Conservation (phyloP, 2,329 filamentous ascomycete genomes). For the Cryphonectria japonica region DNA sequence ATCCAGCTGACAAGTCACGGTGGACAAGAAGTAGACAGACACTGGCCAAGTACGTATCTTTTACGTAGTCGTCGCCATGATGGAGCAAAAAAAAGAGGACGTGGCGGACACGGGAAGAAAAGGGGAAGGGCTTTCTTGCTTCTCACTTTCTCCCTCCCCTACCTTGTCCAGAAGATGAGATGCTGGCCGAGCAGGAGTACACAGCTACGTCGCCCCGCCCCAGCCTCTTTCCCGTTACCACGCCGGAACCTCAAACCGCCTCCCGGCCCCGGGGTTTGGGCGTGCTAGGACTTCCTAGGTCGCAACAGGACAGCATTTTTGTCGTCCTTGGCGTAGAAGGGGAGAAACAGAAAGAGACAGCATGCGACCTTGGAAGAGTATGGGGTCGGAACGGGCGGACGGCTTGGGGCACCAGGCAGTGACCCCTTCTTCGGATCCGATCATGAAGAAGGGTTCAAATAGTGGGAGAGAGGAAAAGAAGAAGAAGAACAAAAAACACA, state of each 20-base stretch:
- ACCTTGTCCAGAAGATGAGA: too few relatives aligned
- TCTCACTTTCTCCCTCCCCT: too few relatives aligned
- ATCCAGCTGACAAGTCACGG: neutral
- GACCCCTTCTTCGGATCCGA: neutral
- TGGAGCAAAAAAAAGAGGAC: too few relatives aligned
- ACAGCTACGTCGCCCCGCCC: too few relatives aligned
- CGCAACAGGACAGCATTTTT: neutral
- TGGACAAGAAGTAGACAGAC: neutral
- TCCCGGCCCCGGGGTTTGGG: too few relatives aligned
- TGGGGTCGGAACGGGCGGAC: neutral
- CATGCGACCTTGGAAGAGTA: neutral
- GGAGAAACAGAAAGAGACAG: neutral
- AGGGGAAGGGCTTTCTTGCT: too few relatives aligned
- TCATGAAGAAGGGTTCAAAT: neutral
- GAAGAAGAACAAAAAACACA: neutral
- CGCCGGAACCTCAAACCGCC: neutral
- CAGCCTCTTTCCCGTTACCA: neutral
- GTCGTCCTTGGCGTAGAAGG: neutral
- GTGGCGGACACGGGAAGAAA: too few relatives aligned
- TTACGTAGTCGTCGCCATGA: neutral
- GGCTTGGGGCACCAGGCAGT: neutral
- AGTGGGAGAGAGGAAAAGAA: neutral
- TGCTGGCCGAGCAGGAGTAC: neutral
- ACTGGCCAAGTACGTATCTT: neutral
- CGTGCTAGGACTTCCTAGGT: neutral